These are phyloP conservation scores for Pichia heedii DNA, from an alignment of 805 yeast genomes.

Conservation along the genomic window DNA sequence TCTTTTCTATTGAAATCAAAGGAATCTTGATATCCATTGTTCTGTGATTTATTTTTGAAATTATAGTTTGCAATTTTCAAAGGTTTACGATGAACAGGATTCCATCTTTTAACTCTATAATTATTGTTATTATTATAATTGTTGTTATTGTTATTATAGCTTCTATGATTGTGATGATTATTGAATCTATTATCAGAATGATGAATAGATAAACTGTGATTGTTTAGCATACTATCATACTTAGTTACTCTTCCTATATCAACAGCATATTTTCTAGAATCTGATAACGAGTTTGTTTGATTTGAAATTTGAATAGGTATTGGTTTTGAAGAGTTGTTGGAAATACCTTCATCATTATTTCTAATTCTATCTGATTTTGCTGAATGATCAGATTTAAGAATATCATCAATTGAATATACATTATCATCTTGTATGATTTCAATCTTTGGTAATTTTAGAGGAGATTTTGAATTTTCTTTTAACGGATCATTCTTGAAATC, in stretches of 20 bases:
- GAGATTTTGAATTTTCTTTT: too few species aligned
- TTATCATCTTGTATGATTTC: background rate
- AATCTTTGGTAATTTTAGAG: background rate
- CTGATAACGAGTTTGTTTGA: background rate
- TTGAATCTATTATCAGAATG: background rate
- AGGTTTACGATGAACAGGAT: constrained; percentile 21
- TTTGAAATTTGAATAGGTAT: background rate
- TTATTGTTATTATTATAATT: background rate
- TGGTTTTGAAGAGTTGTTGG: background rate
- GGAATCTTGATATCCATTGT: constrained; percentile 12
- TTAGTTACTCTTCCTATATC: background rate
- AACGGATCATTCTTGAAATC: too few species aligned
- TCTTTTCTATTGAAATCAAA: constrained; percentile 53
- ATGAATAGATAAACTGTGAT: background rate
- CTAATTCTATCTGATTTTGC: background rate
- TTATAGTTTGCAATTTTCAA: constrained; percentile 21
- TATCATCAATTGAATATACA: constrained; percentile 1
- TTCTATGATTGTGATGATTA: background rate
- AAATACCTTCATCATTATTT: background rate
- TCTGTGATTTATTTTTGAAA: constrained; percentile 15
- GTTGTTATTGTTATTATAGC: background rate
- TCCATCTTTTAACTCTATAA: constrained; percentile 13
- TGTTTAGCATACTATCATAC: background rate
- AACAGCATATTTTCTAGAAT: background rate
- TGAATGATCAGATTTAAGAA: background rate